phyloP scores from a whole-genome alignment of 2,329 filamentous ascomycete genomes.

The Colletotrichum eremochloae region DNA sequence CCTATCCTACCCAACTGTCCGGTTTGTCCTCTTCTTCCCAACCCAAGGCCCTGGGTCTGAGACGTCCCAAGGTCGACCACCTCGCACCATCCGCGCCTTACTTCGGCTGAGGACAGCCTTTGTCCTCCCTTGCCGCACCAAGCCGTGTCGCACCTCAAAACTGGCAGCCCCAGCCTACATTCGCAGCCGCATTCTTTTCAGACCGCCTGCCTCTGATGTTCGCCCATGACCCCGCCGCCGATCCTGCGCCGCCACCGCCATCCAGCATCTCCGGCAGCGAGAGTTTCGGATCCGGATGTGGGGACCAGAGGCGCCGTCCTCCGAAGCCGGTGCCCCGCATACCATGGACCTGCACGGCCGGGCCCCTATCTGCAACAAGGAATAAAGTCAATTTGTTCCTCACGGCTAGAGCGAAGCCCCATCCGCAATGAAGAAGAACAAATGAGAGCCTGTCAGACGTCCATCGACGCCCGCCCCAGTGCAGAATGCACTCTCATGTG shows the following conservation, averaged over 20 bases:
- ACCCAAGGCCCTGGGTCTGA: background rate
- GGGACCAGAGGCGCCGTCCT: no score
- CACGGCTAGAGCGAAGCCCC: conserved; percentile 59
- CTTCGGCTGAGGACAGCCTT: background rate
- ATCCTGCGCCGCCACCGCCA: no score
- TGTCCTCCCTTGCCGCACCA: conserved; percentile 1
- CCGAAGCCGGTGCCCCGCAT: no score
- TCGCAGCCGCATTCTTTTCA: no score
- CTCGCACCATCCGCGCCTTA: background rate
- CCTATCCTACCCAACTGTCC: background rate
- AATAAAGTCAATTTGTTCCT: conserved; percentile 59
- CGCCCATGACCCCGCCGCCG: background rate
- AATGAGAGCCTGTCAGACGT: conserved; percentile 82
- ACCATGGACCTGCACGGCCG: no score
- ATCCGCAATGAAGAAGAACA: conserved; percentile 67
- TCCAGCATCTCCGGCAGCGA: no score
- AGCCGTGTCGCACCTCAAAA: background rate
- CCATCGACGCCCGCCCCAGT: conserved; percentile 80
- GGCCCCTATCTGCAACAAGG: no score
- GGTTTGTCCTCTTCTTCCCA: background rate
- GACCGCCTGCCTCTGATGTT: background rate
- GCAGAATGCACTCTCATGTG: no score
- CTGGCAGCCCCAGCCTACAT: background rate
- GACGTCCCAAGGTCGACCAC: background rate
- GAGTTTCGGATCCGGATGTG: no score